phyloP scores from a whole-genome alignment of 2,329 filamentous ascomycete species.

The Penicillium sp. region DNA sequence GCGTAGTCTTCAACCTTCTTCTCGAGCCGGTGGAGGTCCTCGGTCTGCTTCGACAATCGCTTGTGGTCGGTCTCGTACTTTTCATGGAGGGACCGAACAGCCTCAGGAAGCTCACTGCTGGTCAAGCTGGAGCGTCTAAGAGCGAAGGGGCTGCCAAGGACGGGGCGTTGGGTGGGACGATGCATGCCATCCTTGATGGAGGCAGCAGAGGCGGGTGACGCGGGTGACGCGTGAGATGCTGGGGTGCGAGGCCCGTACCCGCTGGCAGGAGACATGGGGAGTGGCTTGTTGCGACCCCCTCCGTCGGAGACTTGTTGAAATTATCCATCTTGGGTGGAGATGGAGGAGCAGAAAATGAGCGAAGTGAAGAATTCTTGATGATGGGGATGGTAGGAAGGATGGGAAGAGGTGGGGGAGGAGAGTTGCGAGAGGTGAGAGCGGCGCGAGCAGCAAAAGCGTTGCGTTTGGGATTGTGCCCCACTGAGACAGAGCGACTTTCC shows the following conservation, averaged over 20 bases:
- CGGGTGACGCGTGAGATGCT: neutral
- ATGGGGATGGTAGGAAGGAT: neutral
- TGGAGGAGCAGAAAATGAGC: neutral
- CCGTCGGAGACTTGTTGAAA: neutral
- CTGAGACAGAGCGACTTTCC: neutral
- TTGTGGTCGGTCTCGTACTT: neutral
- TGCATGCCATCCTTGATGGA: neutral
- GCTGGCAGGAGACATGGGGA: neutral
- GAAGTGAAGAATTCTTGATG: neutral
- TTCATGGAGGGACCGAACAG: neutral
- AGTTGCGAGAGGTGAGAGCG: neutral
- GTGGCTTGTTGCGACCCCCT: conserved; percentile 1
- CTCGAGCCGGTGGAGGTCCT: neutral
- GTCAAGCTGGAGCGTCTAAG: neutral
- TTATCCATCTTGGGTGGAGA: conserved; percentile 1
- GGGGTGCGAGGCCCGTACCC: neutral
- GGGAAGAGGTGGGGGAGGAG: neutral
- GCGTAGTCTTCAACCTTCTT: neutral
- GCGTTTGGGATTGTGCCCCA: neutral
- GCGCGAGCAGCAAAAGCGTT: neutral
- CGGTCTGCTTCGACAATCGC: neutral
- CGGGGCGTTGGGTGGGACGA: neutral
- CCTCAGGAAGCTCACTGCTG: neutral
- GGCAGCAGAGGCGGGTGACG: neutral
- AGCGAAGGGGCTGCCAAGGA: neutral